Evolutionary conservation across 75 land plant species (phyloP), one percentile per base, ranked within the genome.

Genomic region (Sequoiadendron giganteum): DNA sequence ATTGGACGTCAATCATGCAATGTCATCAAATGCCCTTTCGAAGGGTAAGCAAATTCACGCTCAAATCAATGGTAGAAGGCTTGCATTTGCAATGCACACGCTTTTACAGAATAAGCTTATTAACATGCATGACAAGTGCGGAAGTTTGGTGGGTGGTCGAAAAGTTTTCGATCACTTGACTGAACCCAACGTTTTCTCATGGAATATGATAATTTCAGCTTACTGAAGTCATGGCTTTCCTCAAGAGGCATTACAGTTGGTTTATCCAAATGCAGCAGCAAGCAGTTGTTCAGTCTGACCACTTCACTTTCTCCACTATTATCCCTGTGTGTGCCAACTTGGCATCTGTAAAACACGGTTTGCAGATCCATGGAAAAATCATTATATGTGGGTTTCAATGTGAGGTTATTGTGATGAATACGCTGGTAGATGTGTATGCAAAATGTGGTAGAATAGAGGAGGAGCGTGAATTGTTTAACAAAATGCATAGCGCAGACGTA

Each of bases 201-300:
- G 84, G 83, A 81, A 25, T 25, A 45, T 81, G 48, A 11, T 86
- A 85, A 86, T 86, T 34, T 40, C 83, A 13, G 87, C 49, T 21
- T 86, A 75, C 72, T 8, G n/a, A 28, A 42, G 36, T 6, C 81
- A 86, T 39, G 87, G 87, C 8, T 40, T 40, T 65, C 49, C 47
- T n/a, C 49, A 75, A 7, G 49, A 65, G 18, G 87, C 83, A 40
- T 45, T 86, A 32, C 1, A 8, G 25, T 28, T 86, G n/a, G 14
- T 86, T 86, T 39, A 15, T 28, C 18, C 87, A 86, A 45, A 86
- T 86, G 87, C 61, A 49, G 32, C 79, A 38, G 21, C 18, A 14
- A 28, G 16, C 36, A 10, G 83, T 2, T 42, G 45, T 54, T 6
- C 13, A 34, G 34, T 40, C 65, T 9, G 86, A 85, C 55, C 25